A percentile compares a stretch with the other conserved stretches of the same genome.
These are phyloP conservation scores for Tuber aestivum DNA, from an alignment of 495 filamentous ascomycete species.

Conservation along the genomic window DNA sequence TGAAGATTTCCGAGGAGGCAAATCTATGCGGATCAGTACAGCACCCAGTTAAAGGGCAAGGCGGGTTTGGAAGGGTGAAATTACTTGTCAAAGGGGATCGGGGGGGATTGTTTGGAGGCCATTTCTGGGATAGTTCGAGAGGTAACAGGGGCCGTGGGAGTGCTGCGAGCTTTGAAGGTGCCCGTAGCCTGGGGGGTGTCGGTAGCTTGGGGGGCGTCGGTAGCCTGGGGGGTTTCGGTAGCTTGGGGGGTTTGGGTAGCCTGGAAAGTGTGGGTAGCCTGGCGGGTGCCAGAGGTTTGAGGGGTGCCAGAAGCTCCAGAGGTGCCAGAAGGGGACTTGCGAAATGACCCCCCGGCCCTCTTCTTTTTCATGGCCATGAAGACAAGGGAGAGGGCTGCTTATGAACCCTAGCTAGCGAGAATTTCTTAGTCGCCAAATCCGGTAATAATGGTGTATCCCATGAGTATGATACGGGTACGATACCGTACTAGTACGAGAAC, in stretches of 20 bases:
- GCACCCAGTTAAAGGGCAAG: neutral
- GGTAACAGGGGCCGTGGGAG: neutral
- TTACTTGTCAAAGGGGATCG: neutral
- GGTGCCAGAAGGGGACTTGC: neutral
- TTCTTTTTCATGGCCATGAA: neutral
- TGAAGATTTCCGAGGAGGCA: constrained; percentile 23
- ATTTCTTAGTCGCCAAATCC: neutral
- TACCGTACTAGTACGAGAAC: no score
- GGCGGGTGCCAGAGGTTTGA: neutral
- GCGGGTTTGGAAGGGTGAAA: neutral
- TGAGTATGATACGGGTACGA: no score
- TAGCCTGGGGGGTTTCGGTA: neutral
- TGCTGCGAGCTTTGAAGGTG: neutral
- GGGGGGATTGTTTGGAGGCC: neutral
- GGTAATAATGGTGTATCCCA: neutral
- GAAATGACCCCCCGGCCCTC: neutral
- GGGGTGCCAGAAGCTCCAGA: neutral
- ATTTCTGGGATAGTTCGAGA: neutral
- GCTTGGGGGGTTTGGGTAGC: neutral
- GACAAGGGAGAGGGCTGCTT: neutral
- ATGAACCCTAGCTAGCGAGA: neutral
- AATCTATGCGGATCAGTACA: constrained; percentile 9
- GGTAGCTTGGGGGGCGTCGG: neutral
- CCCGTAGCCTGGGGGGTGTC: neutral
- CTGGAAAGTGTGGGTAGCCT: neutral